Evolutionary conservation across 305 asterid species (phyloP).

Genomic region (Striga hermonthica): DNA sequence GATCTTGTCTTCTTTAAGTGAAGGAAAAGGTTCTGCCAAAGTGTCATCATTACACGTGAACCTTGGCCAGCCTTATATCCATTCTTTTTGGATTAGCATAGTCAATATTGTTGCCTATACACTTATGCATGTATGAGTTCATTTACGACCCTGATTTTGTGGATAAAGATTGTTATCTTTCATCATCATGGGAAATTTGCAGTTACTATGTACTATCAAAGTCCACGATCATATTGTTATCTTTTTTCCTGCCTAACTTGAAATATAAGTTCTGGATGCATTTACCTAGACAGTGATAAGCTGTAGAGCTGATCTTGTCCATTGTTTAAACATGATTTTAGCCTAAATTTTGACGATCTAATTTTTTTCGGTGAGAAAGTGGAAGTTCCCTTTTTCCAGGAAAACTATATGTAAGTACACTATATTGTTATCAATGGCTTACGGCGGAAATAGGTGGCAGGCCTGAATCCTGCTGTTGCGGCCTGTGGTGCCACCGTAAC

Average conservation of each 20-base stretch:
- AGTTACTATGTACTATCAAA: constrained; percentile 5
- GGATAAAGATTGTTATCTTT: constrained; percentile 18
- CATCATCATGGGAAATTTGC: constrained; percentile 10
- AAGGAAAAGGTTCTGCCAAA: constrained; percentile 7
- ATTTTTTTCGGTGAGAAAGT: not conserved
- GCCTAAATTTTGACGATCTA: constrained; percentile 4
- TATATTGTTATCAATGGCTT: no score
- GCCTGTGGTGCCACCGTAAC: no score
- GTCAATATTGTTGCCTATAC: constrained; percentile 8
- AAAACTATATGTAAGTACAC: constrained; percentile 4
- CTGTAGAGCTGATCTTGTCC: constrained; percentile 7
- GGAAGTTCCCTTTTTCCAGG: constrained; percentile 14
- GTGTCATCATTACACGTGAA: constrained; percentile 9
- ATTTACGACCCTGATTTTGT: constrained; percentile 22
- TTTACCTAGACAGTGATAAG: not conserved
- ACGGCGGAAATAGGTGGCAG: no score
- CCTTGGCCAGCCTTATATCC: constrained; percentile 9
- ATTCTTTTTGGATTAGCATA: constrained; percentile 16
- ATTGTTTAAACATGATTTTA: constrained; percentile 1
- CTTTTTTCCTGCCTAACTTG: constrained; percentile 13
- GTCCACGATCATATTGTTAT: not conserved
- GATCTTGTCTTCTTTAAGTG: constrained; percentile 3
- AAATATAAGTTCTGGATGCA: constrained; percentile 8
- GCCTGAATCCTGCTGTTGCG: no score
- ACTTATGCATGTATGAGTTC: constrained; percentile 23